These are phyloP conservation scores for Colletotrichum chrysophilum DNA, from an alignment of 2,329 filamentous ascomycete genomes.

Conservation along the genomic window DNA sequence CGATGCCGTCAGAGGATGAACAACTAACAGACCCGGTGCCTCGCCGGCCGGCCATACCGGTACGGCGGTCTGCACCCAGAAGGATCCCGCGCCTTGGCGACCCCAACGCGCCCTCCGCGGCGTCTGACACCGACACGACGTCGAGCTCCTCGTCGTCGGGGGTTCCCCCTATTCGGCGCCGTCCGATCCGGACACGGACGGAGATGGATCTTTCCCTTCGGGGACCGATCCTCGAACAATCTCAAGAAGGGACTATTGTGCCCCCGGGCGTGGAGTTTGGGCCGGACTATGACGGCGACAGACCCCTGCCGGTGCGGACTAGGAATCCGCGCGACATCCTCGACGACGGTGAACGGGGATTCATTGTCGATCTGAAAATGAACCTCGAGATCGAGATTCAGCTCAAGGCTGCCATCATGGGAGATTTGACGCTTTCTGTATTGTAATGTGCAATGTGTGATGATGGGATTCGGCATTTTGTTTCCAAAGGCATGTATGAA, in stretches of 20 bases:
- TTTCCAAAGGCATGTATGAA: neutral
- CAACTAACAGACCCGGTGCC: slow-evolving; percentile 6
- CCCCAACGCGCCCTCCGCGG: neutral
- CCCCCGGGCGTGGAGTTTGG: slow-evolving; percentile 2
- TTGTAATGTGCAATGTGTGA: neutral
- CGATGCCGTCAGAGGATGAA: slow-evolving; percentile 7
- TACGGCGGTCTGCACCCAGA: slow-evolving; percentile 1
- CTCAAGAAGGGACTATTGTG: neutral
- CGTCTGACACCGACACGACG: slow-evolving; percentile 14
- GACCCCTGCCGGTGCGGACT: slow-evolving; percentile 1
- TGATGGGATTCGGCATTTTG: neutral
- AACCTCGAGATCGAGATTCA: slow-evolving; percentile 12
- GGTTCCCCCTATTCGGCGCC: neutral
- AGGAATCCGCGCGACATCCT: slow-evolving; percentile 16
- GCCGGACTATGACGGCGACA: neutral
- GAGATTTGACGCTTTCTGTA: slow-evolving; percentile 14
- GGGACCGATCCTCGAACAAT: neutral
- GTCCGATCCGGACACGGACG: neutral
- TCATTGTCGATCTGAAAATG: slow-evolving; percentile 14
- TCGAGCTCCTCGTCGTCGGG: slow-evolving; percentile 11
- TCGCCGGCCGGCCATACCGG: neutral
- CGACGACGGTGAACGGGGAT: slow-evolving; percentile 13
- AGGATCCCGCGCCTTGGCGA: slow-evolving; percentile 1
- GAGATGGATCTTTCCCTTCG: slow-evolving; percentile 4
- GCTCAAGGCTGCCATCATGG: slow-evolving; percentile 12